These are phyloP conservation scores for Aspergillus fumigatiaffinis DNA, from an alignment of 2,329 filamentous ascomycete species.

Conservation along the genomic window DNA sequence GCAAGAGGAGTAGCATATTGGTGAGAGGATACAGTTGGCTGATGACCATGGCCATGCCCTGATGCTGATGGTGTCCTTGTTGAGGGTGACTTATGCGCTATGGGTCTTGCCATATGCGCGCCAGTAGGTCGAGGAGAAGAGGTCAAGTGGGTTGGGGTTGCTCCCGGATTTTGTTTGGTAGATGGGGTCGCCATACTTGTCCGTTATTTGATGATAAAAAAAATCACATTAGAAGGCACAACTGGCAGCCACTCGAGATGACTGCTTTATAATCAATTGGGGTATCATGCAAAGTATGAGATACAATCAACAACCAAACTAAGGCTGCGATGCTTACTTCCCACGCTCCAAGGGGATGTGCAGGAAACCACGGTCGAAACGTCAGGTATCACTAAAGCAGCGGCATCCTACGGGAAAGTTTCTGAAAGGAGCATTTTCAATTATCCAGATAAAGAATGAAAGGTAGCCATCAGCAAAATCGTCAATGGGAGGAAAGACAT, in stretches of 20 bases:
- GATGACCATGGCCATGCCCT: slow-evolving; percentile 31
- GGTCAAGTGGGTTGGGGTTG: slow-evolving; percentile 42
- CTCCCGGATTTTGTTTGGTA: slow-evolving; percentile 38
- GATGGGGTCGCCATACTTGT: slow-evolving; percentile 43
- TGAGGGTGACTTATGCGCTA: slow-evolving; percentile 45
- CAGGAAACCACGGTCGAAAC: not conserved
- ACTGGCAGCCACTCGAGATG: not conserved
- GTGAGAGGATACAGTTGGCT: slow-evolving; percentile 35
- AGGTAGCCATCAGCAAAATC: not conserved
- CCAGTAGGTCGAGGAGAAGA: slow-evolving; percentile 43
- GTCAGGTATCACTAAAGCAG: not conserved
- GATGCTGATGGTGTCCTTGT: slow-evolving; percentile 42
- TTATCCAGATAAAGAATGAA: not conserved
- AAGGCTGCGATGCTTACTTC: not conserved
- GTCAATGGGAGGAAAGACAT: not conserved
- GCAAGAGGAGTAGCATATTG: slow-evolving; percentile 44
- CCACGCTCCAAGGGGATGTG: not conserved
- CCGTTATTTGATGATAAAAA: not conserved
- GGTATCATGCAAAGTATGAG: not conserved
- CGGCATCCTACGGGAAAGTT: not conserved
- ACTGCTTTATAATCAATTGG: not conserved
- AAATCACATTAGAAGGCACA: not conserved
- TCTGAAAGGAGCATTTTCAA: not conserved
- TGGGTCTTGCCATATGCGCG: slow-evolving; percentile 35
- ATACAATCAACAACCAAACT: slow-evolving; percentile 1